phyloP scores from a whole-genome alignment of 73 alveolate genomes.

The Paramecium octaurelia region DNA sequence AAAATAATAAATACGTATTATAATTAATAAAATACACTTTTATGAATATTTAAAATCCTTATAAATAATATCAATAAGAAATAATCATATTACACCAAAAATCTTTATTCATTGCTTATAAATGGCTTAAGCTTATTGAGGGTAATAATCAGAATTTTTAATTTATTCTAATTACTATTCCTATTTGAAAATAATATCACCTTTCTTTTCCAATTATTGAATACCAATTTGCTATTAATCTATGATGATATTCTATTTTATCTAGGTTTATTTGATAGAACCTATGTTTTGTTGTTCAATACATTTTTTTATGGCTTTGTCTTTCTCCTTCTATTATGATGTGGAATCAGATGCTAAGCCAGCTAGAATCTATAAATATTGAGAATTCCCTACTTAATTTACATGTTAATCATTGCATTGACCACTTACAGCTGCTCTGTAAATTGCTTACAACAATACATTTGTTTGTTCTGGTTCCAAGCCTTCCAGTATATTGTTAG shows the following conservation, averaged over 20 bases:
- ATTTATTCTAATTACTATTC: neutral
- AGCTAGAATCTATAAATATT: neutral
- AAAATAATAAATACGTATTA: too few species aligned
- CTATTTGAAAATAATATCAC: neutral
- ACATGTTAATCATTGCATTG: constrained; percentile 34
- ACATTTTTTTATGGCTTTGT: neutral
- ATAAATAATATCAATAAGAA: too few species aligned
- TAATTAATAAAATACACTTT: too few species aligned
- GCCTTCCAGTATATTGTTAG: constrained; percentile 90
- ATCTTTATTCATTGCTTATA: too few species aligned
- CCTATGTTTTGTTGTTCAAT: neutral
- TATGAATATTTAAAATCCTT: too few species aligned
- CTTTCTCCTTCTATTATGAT: neutral
- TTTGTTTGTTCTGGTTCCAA: constrained; percentile 92
- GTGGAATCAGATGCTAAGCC: neutral
- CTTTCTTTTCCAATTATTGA: neutral
- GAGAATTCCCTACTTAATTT: neutral
- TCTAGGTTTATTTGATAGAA: neutral
- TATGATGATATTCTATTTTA: neutral
- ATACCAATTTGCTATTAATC: too few species aligned
- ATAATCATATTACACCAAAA: too few species aligned
- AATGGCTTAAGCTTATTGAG: too few species aligned
- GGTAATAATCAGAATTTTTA: neutral
- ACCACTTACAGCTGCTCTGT: constrained; percentile 75
- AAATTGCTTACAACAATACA: constrained; percentile 69